A percentile compares a stretch with the other conserved stretches of the same genome.
phyloP scores from a whole-genome alignment of 2,329 filamentous ascomycete species.

The Talaromyces atroroseus region DNA sequence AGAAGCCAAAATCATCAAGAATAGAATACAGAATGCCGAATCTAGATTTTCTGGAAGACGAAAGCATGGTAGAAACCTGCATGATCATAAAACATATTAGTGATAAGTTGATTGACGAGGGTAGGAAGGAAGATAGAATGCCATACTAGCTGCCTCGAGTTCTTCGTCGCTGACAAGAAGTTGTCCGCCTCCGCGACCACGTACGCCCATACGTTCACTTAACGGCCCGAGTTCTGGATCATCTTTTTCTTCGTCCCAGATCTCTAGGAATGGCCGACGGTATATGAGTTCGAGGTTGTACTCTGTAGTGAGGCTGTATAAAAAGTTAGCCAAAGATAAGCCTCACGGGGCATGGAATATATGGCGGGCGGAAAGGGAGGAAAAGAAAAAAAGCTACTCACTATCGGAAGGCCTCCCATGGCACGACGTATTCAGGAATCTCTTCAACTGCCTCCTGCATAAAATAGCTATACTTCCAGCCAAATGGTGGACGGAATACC shows the following conservation, averaged over 20 bases:
- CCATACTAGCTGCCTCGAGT: conserved; percentile 73
- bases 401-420: conserved; percentile 95
- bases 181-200: conserved; percentile 60
- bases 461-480: conserved; percentile 97
- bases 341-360: no score
- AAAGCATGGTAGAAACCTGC: conserved; percentile 81
- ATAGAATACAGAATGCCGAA: background rate
- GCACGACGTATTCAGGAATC: conserved; percentile 94
- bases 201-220: conserved; percentile 93
- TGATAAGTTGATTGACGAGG: background rate
- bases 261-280: conserved; percentile 80
- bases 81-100: background rate
- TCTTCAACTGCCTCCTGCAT: conserved; percentile 93
- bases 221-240: conserved; percentile 73
- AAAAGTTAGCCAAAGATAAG: conserved; percentile 16
- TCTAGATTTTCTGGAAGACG: conserved; percentile 77
- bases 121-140: background rate
- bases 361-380: background rate
- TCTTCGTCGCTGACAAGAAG: conserved; percentile 77
- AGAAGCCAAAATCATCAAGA: background rate
- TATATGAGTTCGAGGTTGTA: conserved; percentile 96
- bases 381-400: no score
- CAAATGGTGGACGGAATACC: conserved; percentile 87
- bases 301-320: conserved; percentile 68
- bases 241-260: conserved; percentile 88